Conservation (phyloP, 345 rosid species). For the Moringa oleifera region DNA sequence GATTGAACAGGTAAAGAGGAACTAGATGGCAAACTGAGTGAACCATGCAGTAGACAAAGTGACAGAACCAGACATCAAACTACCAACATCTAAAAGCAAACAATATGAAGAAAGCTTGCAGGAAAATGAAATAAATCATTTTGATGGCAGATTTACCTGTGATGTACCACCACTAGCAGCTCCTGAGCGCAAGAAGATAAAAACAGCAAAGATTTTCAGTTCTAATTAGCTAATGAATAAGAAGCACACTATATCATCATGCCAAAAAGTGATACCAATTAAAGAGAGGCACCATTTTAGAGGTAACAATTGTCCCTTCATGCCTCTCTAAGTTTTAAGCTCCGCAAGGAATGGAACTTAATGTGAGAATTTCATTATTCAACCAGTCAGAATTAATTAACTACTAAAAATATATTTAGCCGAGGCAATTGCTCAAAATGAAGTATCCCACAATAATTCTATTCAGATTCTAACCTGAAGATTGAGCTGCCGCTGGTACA, state of each 20-base stretch:
- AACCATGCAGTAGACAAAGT: too few relatives aligned
- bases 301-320: not conserved
- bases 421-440: not conserved
- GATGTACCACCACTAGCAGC: constrained; percentile 17
- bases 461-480: constrained; percentile 43
- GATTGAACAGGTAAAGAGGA: too few relatives aligned
- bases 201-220: not conserved
- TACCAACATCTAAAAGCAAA: not conserved
- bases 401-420: not conserved
- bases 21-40: too few relatives aligned
- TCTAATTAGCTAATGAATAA: too few relatives aligned
- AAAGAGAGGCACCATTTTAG: not conserved
- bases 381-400: not conserved
- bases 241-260: too few relatives aligned
- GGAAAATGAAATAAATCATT: not conserved
- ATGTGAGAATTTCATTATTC: not conserved
- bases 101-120: not conserved
- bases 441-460: not conserved
- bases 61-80: not conserved
- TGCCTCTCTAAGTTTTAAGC: not conserved
- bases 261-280: too few relatives aligned
- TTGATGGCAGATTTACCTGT: constrained; percentile 33
- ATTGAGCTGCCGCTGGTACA: constrained; percentile 38
- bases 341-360: not conserved
- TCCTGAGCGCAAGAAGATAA: constrained; percentile 23